Percentiles rank a stretch among this genome's conserved stretches.
phyloP scores from a whole-genome alignment of 208 protist genomes.

The Leishmania major region DNA sequence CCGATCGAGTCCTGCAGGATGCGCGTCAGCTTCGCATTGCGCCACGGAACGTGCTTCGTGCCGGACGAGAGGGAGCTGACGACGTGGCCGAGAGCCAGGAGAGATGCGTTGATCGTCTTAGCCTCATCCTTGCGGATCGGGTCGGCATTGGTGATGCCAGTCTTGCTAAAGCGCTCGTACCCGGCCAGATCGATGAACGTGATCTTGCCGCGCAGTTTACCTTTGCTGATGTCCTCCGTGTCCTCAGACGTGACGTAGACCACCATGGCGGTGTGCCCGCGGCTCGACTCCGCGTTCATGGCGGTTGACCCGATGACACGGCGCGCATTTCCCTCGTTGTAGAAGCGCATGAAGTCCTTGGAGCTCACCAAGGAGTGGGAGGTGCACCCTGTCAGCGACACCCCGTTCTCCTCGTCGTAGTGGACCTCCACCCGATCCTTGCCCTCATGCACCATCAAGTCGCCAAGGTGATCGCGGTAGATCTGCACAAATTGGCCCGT shows the following conservation, averaged over 20 bases:
- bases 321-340: constrained; percentile 75
- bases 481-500: constrained; percentile 89
- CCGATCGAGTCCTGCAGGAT: constrained; percentile 94
- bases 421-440: constrained; percentile 80
- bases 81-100: constrained; percentile 85
- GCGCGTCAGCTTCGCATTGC: constrained; percentile 92
- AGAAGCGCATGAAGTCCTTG: constrained; percentile 87
- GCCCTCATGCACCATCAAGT: constrained; percentile 75
- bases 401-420: constrained; percentile 66
- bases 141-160: constrained; percentile 77
- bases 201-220: constrained; percentile 74
- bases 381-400: constrained; percentile 75
- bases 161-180: constrained; percentile 91
- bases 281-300: constrained; percentile 91
- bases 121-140: constrained; percentile 89
- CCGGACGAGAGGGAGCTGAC: constrained; percentile 76
- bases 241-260: constrained; percentile 70
- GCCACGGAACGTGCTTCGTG: constrained; percentile 88
- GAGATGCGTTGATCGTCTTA: constrained; percentile 91
- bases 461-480: constrained; percentile 86
- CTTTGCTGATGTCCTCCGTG: constrained; percentile 46
- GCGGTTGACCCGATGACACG: constrained; percentile 86
- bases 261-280: constrained; percentile 87
- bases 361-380: constrained; percentile 54
- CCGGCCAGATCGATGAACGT: constrained; percentile 93